Percentiles rank a stretch among this genome's conserved stretches.
These are phyloP conservation scores for Boechera stricta DNA, from an alignment of 345 rosid genomes.

Conservation along the genomic window DNA sequence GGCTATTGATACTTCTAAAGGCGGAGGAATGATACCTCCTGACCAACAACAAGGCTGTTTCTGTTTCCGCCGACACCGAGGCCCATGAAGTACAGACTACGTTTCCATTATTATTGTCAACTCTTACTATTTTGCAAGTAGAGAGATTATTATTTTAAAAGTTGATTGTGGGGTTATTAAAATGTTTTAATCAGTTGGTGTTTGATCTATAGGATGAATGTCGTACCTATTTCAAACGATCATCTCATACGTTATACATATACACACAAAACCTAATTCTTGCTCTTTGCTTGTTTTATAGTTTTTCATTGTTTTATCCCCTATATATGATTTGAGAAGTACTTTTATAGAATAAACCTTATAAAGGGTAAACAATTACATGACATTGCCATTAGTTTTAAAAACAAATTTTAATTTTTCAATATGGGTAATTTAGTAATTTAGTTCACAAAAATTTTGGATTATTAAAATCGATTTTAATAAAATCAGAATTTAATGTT, in stretches of 20 bases:
- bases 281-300: neutral
- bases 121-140: slow-evolving; percentile 13
- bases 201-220: slow-evolving; percentile 32
- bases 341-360: too few relatives aligned
- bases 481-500: too few relatives aligned
- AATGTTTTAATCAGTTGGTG: slow-evolving; percentile 25
- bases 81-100: slow-evolving; percentile 57
- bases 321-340: too few relatives aligned
- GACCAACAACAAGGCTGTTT: slow-evolving; percentile 88
- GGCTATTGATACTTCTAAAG: slow-evolving; percentile 89
- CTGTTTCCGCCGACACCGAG: slow-evolving; percentile 76
- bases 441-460: too few relatives aligned
- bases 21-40: slow-evolving; percentile 92
- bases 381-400: too few relatives aligned
- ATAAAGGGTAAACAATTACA: too few relatives aligned
- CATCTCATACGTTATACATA: slow-evolving; percentile 11
- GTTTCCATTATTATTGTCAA: neutral
- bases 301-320: neutral
- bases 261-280: slow-evolving; percentile 5
- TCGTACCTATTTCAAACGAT: slow-evolving; percentile 30
- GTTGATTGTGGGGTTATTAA: neutral
- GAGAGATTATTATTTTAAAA: slow-evolving; percentile 16
- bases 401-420: too few relatives aligned
- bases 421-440: too few relatives aligned
- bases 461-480: too few relatives aligned